Percentiles rank a stretch among this genome's conserved stretches.
Evolutionary conservation across 225 moss, liverwort and hornwort species (phyloP).

Genomic region (Bryum argenteum): DNA sequence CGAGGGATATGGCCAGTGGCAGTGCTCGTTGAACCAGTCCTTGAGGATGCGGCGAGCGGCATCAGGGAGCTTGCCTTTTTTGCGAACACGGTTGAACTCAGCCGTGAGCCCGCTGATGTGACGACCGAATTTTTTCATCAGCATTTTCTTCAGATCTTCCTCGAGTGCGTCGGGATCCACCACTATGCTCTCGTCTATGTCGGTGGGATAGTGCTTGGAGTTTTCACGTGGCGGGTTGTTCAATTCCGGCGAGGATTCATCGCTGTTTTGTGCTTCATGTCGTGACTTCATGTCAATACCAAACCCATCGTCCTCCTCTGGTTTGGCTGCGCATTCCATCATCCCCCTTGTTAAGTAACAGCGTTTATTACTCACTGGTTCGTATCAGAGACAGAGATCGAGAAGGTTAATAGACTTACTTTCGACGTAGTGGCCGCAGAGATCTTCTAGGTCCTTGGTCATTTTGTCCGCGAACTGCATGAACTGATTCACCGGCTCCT

Average conservation of each 20-base stretch:
- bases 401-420: constrained; percentile 28
- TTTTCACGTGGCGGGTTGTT: too few species aligned
- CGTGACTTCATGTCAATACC: constrained; percentile 7
- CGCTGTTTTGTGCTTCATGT: constrained; percentile 17
- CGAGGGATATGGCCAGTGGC: constrained; percentile 51
- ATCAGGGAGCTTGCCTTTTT: constrained; percentile 47
- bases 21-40: constrained; percentile 48
- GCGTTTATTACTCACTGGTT: too few species aligned
- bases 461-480: constrained; percentile 35
- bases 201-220: neutral
- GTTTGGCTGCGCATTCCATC: constrained; percentile 27
- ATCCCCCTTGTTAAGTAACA: too few species aligned
- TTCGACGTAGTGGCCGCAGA: constrained; percentile 53
- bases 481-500: constrained; percentile 40
- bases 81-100: constrained; percentile 44
- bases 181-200: constrained; percentile 39
- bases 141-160: constrained; percentile 39
- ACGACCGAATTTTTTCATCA: constrained; percentile 33
- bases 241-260: neutral
- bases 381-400: too few species aligned
- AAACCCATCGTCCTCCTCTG: constrained; percentile 36
- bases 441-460: constrained; percentile 48
- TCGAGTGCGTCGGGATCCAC: constrained; percentile 39
- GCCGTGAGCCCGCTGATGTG: constrained; percentile 42
- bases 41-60: constrained; percentile 44